Evolutionary conservation across 202 grass and related monocot genomes (phyloP).

Genomic region (Musa balbisiana): DNA sequence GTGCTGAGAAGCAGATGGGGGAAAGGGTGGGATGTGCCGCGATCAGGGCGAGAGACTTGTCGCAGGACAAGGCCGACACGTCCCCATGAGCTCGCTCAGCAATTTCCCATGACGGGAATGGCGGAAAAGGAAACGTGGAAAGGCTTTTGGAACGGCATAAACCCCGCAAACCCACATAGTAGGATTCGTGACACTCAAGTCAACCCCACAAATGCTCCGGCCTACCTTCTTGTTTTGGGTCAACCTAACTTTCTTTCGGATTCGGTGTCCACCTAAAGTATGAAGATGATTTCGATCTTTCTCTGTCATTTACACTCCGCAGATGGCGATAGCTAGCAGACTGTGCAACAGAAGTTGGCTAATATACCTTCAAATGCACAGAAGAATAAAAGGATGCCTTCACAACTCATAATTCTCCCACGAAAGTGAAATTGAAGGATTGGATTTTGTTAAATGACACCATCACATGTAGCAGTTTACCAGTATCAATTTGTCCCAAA

Average conservation of each 20-base stretch:
- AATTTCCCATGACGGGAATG: background rate
- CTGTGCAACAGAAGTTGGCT: too few relatives aligned
- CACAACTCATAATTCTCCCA: too few relatives aligned
- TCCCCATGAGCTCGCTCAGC: background rate
- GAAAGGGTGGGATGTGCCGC: too few relatives aligned
- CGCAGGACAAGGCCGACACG: background rate
- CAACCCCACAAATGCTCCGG: background rate
- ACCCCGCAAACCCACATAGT: background rate
- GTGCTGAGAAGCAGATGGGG: too few relatives aligned
- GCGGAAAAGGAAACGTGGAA: background rate
- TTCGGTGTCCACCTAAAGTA: background rate
- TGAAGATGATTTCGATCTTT: background rate
- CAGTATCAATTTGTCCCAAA: too few relatives aligned
- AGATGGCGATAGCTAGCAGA: slow-evolving; percentile 8
- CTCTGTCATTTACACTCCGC: background rate
- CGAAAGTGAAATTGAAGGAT: too few relatives aligned
- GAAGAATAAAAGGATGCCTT: too few relatives aligned
- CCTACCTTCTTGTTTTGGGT: background rate
- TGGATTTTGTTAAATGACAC: too few relatives aligned
- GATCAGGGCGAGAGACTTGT: too few relatives aligned
- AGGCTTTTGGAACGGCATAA: background rate
- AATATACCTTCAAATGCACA: too few relatives aligned
- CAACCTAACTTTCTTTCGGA: background rate
- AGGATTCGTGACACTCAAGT: background rate
- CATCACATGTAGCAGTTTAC: too few relatives aligned